Conservation (phyloP, 352 stramenopile genomes). For the Globisporangium heterothallicum region DNA sequence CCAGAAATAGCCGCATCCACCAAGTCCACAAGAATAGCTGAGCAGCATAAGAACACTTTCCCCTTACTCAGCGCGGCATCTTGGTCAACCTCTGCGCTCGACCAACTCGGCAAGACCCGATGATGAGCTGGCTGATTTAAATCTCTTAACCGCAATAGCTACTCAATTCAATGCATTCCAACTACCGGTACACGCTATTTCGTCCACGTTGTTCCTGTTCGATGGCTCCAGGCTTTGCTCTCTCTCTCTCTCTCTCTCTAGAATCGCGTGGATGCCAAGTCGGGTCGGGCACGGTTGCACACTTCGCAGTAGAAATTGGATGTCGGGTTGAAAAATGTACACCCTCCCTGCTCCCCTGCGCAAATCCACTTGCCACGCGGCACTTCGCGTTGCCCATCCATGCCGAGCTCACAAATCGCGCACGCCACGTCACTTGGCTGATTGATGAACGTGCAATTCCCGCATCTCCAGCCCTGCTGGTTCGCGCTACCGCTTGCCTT, state of each 20-base stretch:
- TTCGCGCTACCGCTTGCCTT: slow-evolving; percentile 11
- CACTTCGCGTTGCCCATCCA: slow-evolving; percentile 70
- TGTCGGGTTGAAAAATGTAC: slow-evolving; percentile 84
- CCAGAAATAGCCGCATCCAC: not conserved
- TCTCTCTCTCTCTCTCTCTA: slow-evolving; percentile 18
- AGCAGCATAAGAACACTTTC: not conserved
- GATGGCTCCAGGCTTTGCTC: not conserved
- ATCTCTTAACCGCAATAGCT: too few relatives aligned
- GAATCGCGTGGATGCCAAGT: slow-evolving; percentile 69
- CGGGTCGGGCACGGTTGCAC: slow-evolving; percentile 78
- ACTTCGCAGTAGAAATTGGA: slow-evolving; percentile 87
- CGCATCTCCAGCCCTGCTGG: slow-evolving; percentile 68
- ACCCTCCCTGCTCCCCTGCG: slow-evolving; percentile 75
- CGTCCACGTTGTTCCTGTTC: too few relatives aligned
- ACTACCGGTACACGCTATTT: too few relatives aligned
- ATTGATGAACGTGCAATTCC: slow-evolving; percentile 87
- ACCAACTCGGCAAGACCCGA: too few relatives aligned
- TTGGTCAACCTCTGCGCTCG: too few relatives aligned
- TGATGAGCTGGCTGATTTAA: too few relatives aligned
- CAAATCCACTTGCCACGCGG: slow-evolving; percentile 84
- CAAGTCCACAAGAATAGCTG: not conserved
- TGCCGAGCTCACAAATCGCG: slow-evolving; percentile 79
- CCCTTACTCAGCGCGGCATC: not conserved
- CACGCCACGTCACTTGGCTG: slow-evolving; percentile 62
- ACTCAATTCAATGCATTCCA: too few relatives aligned